Conservation (phyloP, 2,329 filamentous ascomycete genomes). For the Epichloe baconii region DNA sequence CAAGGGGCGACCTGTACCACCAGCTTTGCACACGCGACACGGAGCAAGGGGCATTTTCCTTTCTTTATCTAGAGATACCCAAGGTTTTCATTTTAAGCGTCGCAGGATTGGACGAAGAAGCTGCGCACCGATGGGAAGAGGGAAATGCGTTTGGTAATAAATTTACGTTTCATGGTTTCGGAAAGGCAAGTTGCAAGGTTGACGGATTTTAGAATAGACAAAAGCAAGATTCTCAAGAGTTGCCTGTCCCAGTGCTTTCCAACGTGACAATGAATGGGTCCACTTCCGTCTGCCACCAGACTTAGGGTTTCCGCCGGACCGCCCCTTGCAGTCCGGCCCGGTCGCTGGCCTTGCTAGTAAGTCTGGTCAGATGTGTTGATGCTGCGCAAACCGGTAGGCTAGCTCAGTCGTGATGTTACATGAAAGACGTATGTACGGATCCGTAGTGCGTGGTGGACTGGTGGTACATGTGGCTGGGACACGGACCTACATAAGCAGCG, state of each 20-base stretch:
- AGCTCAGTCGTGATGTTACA: no score
- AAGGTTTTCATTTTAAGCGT: constrained; percentile 10
- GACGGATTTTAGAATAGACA: constrained; percentile 1
- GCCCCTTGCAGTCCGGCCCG: not conserved
- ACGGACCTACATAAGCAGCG: not conserved
- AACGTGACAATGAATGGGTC: not conserved
- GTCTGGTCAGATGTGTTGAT: no score
- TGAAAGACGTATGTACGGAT: no score
- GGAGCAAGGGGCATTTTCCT: constrained; percentile 17
- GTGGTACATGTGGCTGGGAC: not conserved
- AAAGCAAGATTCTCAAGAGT: not conserved
- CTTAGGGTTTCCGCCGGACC: not conserved
- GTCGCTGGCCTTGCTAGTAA: no score
- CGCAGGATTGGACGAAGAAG: constrained; percentile 4
- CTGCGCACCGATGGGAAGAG: constrained; percentile 4
- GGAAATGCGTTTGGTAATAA: constrained; percentile 3
- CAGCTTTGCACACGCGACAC: constrained; percentile 15
- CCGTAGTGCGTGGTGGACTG: not conserved
- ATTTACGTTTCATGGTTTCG: not conserved
- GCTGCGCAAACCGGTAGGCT: no score
- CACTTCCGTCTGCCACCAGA: not conserved
- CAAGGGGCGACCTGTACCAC: constrained; percentile 20
- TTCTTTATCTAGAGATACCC: constrained; percentile 25
- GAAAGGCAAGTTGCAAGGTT: not conserved
- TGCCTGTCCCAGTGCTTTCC: not conserved